Evolutionary conservation across 306 rosid genomes (phyloP), one percentile per base, ranked within the genome.

Genomic region (Vigna hirtella): DNA sequence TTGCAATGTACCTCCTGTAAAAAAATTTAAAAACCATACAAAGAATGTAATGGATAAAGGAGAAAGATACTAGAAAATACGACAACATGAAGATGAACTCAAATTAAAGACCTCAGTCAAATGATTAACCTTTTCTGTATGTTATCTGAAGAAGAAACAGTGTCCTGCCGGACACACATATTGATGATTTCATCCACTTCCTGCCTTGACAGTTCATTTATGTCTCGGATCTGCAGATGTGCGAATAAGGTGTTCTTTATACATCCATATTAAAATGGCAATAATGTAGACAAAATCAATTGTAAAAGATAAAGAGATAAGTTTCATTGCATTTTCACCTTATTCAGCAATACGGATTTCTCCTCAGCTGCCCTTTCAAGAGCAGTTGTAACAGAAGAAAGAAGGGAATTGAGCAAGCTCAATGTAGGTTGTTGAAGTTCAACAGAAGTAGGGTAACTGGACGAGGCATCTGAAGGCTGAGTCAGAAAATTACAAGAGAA

Each of bases 281-380:
- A 40, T 7, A 55, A 13, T 48, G 66, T 13, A 79, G 22, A 59
- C 24, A 26, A 38, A 48, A 50, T 43, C 43, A 51, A 20, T 57
- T 7, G 57, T 9, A 58, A 53, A 64, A 70, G 64, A 57, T 57
- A 70, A 0, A 67, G 17, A 48, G 42, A 32, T 48, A 17, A 63
- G 74, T 18, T 51, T 51, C 9, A 34, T 43, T 74, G 72, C 40
- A 73, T 20, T 73, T 70, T 30, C 71, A 95, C 98, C 98, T 90
- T 90, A 79, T 89, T 91, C 50, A 92, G 85, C 56, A 95, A 83
- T 22, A 87, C 73, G 9, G 91, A 88, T 76, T 93, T 95, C 85
- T 92, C 98, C 81, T 92, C 98, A 34, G 93, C 87, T 3, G 96
- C 98, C 86, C 90, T 88, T 89, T 95, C 97, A 66, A 95, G 97